These are phyloP conservation scores for Salix purpurea DNA, from an alignment of 345 rosid species.

Conservation along the genomic window DNA sequence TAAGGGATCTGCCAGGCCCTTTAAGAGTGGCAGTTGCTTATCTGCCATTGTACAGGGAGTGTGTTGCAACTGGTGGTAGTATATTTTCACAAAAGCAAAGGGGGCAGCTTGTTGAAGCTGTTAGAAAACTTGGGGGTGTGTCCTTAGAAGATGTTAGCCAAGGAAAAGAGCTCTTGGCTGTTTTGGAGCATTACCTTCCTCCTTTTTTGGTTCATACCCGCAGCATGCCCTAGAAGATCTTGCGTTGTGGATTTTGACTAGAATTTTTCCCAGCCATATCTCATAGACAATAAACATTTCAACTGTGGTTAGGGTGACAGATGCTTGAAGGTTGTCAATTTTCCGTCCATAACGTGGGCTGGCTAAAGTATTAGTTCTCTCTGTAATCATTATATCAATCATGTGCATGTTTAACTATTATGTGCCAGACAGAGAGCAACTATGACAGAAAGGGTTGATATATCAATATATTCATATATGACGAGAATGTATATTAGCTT, in stretches of 20 bases:
- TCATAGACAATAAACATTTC: slow-evolving; percentile 23
- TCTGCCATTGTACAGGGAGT: slow-evolving; percentile 80
- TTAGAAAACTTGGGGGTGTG: slow-evolving; percentile 61
- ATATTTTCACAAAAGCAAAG: slow-evolving; percentile 70
- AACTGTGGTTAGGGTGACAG: slow-evolving; percentile 26
- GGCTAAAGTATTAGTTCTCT: slow-evolving; percentile 12
- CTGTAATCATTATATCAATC: slow-evolving; percentile 8
- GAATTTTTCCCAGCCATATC: slow-evolving; percentile 19
- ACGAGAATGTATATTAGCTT: slow-evolving; percentile 25
- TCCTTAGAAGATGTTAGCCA: slow-evolving; percentile 46
- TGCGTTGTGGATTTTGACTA: slow-evolving; percentile 10
- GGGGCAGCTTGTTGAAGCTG: slow-evolving; percentile 84
- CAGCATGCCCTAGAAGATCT: slow-evolving; percentile 16
- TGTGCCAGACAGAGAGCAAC: slow-evolving; percentile 28
- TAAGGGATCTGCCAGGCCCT: slow-evolving; percentile 72
- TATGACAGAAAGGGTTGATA: slow-evolving; percentile 18
- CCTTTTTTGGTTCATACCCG: slow-evolving; percentile 49
- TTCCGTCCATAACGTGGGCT: slow-evolving; percentile 29
- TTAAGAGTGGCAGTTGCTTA: slow-evolving; percentile 74
- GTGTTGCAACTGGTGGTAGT: slow-evolving; percentile 50
- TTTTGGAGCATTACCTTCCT: slow-evolving; percentile 80
- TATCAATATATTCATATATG: slow-evolving; percentile 13
- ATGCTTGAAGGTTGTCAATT: slow-evolving; percentile 19
- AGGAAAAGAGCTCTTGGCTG: slow-evolving; percentile 51
- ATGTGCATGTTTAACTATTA: slow-evolving; percentile 20